phyloP scores from a whole-genome alignment of 2,329 filamentous ascomycete species.

The Dactylellina parvicollis region DNA sequence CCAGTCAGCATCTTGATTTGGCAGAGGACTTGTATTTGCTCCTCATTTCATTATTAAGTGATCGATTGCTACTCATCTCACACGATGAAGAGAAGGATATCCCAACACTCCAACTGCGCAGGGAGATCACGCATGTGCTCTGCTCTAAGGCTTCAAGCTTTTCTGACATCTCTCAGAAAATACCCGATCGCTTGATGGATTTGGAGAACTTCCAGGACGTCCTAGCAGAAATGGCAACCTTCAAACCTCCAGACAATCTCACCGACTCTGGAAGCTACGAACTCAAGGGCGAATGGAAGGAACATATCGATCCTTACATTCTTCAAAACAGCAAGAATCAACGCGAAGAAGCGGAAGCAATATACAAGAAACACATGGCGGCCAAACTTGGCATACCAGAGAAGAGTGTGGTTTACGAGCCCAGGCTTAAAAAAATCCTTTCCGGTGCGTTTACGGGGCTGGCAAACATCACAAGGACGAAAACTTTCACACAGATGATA shows the following conservation, averaged over 20 bases:
- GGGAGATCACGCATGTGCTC: conserved; percentile 90
- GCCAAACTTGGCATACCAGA: conserved; percentile 83
- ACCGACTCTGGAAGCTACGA: conserved; percentile 95
- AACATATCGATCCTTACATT: conserved; percentile 92
- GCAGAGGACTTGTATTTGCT: conserved; percentile 96
- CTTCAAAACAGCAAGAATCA: conserved; percentile 97
- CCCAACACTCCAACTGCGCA: conserved; percentile 75
- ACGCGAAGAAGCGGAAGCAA: conserved; percentile 89
- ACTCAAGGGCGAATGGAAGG: conserved; percentile 83
- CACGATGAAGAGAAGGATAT: conserved; percentile 68
- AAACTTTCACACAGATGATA: conserved; percentile 87
- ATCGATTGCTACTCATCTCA: conserved; percentile 81
- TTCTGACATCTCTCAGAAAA: conserved; percentile 84
- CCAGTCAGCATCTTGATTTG: conserved; percentile 86
- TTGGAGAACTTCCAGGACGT: conserved; percentile 86
- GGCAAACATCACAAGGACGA: conserved; percentile 80
- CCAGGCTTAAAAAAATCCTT: conserved; percentile 78
- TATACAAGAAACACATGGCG: conserved; percentile 86
- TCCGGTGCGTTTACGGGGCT: conserved; percentile 81
- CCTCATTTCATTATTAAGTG: conserved; percentile 87
- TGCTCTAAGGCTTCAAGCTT: conserved; percentile 97
- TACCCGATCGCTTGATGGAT: conserved; percentile 89
- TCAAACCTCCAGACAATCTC: conserved; percentile 87
- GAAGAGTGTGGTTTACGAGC: conserved; percentile 90
- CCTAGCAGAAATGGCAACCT: conserved; percentile 86